A percentile compares a stretch with the other conserved stretches of the same genome.
phyloP scores from a whole-genome alignment of 2,329 filamentous ascomycete genomes.

The Chaetomium olivaceum region DNA sequence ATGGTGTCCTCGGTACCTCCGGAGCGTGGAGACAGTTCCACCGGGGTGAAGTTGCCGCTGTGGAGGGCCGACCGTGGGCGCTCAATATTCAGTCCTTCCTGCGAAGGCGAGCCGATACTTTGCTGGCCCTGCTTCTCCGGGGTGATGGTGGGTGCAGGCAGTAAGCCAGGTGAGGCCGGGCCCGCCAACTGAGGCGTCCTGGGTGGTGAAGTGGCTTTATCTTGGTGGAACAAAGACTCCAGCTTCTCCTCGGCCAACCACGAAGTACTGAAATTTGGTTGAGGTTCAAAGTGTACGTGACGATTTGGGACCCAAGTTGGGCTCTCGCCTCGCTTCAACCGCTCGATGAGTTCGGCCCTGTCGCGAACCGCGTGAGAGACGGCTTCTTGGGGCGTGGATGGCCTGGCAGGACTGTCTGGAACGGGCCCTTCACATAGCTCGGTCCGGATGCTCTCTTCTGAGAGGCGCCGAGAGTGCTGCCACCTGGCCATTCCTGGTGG shows the following conservation, averaged over 20 bases:
- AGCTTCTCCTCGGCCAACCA: slow-evolving; percentile 37
- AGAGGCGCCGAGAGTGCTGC: slow-evolving; percentile 43
- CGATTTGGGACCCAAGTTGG: slow-evolving; percentile 71
- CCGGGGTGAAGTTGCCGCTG: slow-evolving; percentile 64
- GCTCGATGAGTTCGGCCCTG: slow-evolving; percentile 77
- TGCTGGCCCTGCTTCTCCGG: slow-evolving; percentile 46
- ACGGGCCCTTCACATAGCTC: slow-evolving; percentile 62
- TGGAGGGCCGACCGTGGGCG: slow-evolving; percentile 77
- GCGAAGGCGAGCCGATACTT: slow-evolving; percentile 46
- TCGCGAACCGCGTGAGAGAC: slow-evolving; percentile 50
- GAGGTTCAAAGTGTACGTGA: slow-evolving; percentile 49
- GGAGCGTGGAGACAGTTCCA: slow-evolving; percentile 36
- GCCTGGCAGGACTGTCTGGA: slow-evolving; percentile 43
- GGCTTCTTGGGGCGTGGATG: slow-evolving; percentile 38
- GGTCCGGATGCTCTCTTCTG: slow-evolving; percentile 62
- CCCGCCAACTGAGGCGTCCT: slow-evolving; percentile 41
- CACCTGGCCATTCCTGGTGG: slow-evolving; percentile 19
- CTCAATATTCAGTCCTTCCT: slow-evolving; percentile 67
- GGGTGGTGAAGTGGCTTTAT: slow-evolving; percentile 40
- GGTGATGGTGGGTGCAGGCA: slow-evolving; percentile 51
- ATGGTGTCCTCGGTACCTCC: slow-evolving; percentile 28
- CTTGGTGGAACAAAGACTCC: slow-evolving; percentile 44
- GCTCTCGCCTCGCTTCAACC: slow-evolving; percentile 76
- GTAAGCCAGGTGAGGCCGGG: slow-evolving; percentile 42
- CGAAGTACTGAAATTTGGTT: not conserved